Percentiles rank a stretch among this genome's conserved stretches.
These are phyloP conservation scores for Protostelium mycophagum DNA, from an alignment of 78 protist species.

Conservation along the genomic window DNA sequence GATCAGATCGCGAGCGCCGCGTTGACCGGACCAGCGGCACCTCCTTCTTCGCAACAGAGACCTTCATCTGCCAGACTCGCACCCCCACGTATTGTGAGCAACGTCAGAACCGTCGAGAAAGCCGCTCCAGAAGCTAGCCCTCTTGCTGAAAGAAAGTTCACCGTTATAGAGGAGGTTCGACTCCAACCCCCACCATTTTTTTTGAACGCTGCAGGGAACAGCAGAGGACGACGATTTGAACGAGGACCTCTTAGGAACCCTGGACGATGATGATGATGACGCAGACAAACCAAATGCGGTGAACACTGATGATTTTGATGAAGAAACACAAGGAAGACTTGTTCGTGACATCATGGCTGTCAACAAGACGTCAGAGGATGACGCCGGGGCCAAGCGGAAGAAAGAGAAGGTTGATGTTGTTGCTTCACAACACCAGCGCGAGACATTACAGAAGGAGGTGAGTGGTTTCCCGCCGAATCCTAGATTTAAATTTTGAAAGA, in stretches of 20 bases:
- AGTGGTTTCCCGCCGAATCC: neutral
- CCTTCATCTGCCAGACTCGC: constrained; percentile 1
- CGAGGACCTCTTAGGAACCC: neutral
- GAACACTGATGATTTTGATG: neutral
- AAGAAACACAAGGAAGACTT: neutral
- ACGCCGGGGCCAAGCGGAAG: neutral
- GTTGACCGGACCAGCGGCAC: neutral
- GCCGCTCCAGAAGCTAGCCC: neutral
- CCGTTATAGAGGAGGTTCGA: neutral
- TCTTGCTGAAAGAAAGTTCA: neutral
- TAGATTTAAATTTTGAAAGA: neutral
- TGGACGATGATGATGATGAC: neutral
- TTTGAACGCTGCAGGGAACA: neutral
- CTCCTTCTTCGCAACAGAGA: neutral
- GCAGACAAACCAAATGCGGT: neutral
- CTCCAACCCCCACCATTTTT: neutral
- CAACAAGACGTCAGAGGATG: neutral
- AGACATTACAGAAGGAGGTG: neutral
- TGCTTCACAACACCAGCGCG: neutral
- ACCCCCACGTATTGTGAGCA: neutral
- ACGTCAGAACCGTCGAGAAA: constrained; percentile 7
- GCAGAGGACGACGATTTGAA: neutral
- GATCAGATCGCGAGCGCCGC: neutral
- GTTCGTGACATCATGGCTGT: neutral
- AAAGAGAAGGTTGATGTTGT: neutral